Evolutionary conservation across 2,329 filamentous ascomycete genomes (phyloP), one percentile per base, ranked within the genome.

Genomic region (Elsinoe ampelina): DNA sequence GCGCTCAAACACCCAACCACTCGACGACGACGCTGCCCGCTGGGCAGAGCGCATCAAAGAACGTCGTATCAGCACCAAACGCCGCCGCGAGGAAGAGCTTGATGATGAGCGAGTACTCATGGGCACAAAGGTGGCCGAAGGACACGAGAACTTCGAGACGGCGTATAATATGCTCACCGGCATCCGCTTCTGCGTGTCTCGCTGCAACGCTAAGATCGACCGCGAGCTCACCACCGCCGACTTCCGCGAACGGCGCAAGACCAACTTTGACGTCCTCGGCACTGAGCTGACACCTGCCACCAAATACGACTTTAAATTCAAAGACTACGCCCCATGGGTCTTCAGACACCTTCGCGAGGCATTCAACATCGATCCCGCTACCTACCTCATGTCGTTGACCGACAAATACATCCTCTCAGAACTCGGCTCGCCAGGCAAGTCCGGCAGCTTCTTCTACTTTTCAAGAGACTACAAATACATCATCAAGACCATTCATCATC

Each of bases 271-370:
- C 73, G 95, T 97, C 68, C 95, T 91, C 62, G 93, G 93, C 62
- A 96, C 96, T 71, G 93, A 98, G 76, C 78, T 98, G 70, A 95
- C 95, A 4, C 93, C 93, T 19, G 96, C 92, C 60, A 91, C 93
- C 64, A 97, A 98, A 74, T 98, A 98, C 76, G 93, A 98, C 75
- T 98, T 98, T 83, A 98, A 98, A 73, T 98, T 98, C 80, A 98
- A 98, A 76, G 93, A 98, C 74, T 98, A 98, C 72, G 92, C 92
- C n/a, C 93, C 93, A 58, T 97, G 92, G 91, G 93, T 98, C 58
- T 98, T 98, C 73, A 89, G 93, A 66, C 89, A 90, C 72, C 80
- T 98, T 42, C 87, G 93, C 63, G 78, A 83, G 50, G 86, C 86
- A 61, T 98, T 98, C 75, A 84, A 86, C 64, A 82, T 97, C 57